Evolutionary conservation across 1,139 yeast species (phyloP).

Genomic region (Suhomyces yuchorum): DNA sequence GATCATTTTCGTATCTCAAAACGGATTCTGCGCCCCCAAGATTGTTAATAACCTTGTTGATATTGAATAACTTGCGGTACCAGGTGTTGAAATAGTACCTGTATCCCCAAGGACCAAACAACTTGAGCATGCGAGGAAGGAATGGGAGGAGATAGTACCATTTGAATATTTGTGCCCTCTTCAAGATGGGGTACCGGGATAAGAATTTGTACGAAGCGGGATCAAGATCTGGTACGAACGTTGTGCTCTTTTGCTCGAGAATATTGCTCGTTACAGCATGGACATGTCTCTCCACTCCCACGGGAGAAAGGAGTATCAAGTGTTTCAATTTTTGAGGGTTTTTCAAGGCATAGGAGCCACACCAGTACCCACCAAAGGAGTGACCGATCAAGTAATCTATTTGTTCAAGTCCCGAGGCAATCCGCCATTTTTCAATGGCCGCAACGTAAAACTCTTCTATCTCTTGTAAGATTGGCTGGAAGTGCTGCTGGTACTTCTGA

Average conservation of each 20-base stretch:
- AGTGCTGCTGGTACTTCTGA: constrained; percentile 35
- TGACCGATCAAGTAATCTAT: constrained; percentile 50
- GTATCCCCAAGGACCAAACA: constrained; percentile 57
- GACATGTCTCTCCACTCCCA: constrained; percentile 79
- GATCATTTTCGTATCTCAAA: constrained; percentile 31
- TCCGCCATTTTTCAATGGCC: constrained; percentile 46
- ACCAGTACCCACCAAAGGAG: constrained; percentile 52
- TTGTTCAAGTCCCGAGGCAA: constrained; percentile 28
- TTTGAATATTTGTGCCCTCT: constrained; percentile 27
- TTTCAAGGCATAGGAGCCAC: constrained; percentile 41
- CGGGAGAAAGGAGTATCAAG: constrained; percentile 81
- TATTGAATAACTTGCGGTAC: constrained; percentile 47
- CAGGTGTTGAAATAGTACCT: constrained; percentile 44
- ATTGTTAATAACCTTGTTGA: constrained; percentile 43
- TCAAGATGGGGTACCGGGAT: constrained; percentile 48
- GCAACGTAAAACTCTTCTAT: constrained; percentile 40
- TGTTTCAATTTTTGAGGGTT: constrained; percentile 62
- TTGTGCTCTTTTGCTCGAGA: constrained; percentile 12
- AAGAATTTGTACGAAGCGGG: constrained; percentile 42
- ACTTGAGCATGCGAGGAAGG: constrained; percentile 45
- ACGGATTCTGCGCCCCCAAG: constrained; percentile 35
- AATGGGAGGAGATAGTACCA: constrained; percentile 49
- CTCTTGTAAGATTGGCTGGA: constrained; percentile 43
- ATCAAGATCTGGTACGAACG: constrained; percentile 37
- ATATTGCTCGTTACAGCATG: constrained; percentile 55